These are phyloP conservation scores for Yamadazyma taylorii DNA, from an alignment of 1,139 yeast species.

Conservation along the genomic window DNA sequence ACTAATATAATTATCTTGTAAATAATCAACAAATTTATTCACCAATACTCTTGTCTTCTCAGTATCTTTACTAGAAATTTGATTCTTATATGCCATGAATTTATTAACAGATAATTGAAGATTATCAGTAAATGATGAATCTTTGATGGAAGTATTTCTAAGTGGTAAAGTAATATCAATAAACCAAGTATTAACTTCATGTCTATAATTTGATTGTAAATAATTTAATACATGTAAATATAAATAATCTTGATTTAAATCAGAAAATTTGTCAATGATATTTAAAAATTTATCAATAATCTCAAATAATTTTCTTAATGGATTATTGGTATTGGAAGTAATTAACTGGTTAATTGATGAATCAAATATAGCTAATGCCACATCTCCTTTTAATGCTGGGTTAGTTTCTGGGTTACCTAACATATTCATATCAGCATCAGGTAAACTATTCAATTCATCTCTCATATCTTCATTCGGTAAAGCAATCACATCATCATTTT, in stretches of 20 bases:
- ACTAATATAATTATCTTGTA: slow-evolving; percentile 29
- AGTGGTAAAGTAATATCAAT: slow-evolving; percentile 69
- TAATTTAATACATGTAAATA: slow-evolving; percentile 61
- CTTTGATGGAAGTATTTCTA: slow-evolving; percentile 45
- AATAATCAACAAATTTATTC: slow-evolving; percentile 40
- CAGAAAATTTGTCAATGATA: slow-evolving; percentile 65
- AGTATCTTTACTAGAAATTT: slow-evolving; percentile 23
- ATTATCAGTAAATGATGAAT: slow-evolving; percentile 51
- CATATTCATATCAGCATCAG: slow-evolving; percentile 86
- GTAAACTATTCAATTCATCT: slow-evolving; percentile 67
- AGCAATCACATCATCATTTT: slow-evolving; percentile 41
- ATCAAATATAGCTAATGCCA: slow-evolving; percentile 81
- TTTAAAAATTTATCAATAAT: slow-evolving; percentile 49
- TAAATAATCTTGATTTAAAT: slow-evolving; percentile 67
- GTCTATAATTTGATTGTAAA: slow-evolving; percentile 39
- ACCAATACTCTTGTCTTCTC: slow-evolving; percentile 45
- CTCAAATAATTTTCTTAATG: slow-evolving; percentile 39
- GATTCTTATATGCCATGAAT: slow-evolving; percentile 60
- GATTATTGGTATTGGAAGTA: slow-evolving; percentile 25
- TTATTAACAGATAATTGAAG: slow-evolving; percentile 73
- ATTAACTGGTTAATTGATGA: slow-evolving; percentile 58
- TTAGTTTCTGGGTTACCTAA: slow-evolving; percentile 83
- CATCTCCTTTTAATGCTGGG: slow-evolving; percentile 89
- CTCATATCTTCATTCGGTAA: slow-evolving; percentile 59
- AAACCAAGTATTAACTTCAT: slow-evolving; percentile 43